These are phyloP conservation scores for Botrytis paeoniae DNA, from an alignment of 2,329 filamentous ascomycete genomes.

Conservation along the genomic window DNA sequence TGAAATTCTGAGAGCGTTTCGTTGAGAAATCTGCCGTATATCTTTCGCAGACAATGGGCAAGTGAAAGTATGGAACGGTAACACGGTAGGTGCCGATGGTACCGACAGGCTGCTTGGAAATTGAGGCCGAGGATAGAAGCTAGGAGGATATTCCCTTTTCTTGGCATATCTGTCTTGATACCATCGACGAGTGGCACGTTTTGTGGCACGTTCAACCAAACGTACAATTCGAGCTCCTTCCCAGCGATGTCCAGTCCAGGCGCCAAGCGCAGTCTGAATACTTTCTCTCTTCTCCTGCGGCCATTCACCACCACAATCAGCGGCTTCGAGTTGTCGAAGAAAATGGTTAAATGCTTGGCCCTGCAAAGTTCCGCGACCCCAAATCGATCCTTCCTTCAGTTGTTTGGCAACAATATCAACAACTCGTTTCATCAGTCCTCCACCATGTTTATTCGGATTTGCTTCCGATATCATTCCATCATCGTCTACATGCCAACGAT, in stretches of 20 bases:
- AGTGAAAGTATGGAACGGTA: conserved; percentile 97
- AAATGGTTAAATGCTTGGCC: conserved; percentile 49
- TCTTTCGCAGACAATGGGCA: conserved; percentile 88
- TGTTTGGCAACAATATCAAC: conserved; percentile 89
- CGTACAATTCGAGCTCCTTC: conserved; percentile 84
- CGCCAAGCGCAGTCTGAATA: conserved; percentile 41
- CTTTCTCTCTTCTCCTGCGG: conserved; percentile 37
- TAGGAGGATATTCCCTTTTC: conserved; percentile 52
- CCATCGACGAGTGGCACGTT: conserved; percentile 76
- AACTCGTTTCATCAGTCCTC: conserved; percentile 84
- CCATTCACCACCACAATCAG: conserved; percentile 38
- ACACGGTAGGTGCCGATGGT: conserved; percentile 85
- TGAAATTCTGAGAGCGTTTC: conserved; percentile 90
- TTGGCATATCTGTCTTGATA: conserved; percentile 77
- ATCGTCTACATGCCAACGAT: conserved; percentile 92
- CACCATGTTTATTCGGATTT: conserved; percentile 55
- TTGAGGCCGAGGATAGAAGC: conserved; percentile 67
- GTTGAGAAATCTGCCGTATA: conserved; percentile 89
- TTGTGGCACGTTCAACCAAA: conserved; percentile 80
- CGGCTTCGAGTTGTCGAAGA: conserved; percentile 35
- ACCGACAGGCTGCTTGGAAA: conserved; percentile 71
- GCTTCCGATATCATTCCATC: conserved; percentile 79
- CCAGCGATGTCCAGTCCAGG: conserved; percentile 74
- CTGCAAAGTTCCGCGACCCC: conserved; percentile 73
- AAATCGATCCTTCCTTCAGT: conserved; percentile 77